Conservation (phyloP, 305 asterid species). For the Rubia peregrina region DNA sequence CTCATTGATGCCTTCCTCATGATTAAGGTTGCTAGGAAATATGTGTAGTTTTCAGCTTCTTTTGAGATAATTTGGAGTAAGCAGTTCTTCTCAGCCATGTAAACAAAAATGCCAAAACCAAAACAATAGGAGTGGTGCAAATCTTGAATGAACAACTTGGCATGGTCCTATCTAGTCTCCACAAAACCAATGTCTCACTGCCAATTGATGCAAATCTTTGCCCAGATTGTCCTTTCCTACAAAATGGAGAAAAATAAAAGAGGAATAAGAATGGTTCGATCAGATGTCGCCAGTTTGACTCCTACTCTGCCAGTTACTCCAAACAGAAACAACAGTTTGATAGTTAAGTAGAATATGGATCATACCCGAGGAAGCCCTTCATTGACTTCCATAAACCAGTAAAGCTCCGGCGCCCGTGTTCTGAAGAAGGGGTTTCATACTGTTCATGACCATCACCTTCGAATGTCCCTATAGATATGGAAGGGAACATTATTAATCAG, state of each 20-base stretch:
- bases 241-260: slow-evolving; percentile 10
- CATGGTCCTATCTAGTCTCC: slow-evolving; percentile 26
- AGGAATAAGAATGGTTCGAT: background rate
- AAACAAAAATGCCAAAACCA: slow-evolving; percentile 33
- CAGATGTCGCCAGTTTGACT: background rate
- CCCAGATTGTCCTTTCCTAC: slow-evolving; percentile 56
- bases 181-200: slow-evolving; percentile 28
- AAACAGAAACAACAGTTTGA: background rate
- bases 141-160: slow-evolving; percentile 28
- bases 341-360: background rate
- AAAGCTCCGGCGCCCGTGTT: slow-evolving; percentile 25
- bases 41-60: slow-evolving; percentile 23
- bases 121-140: slow-evolving; percentile 35
- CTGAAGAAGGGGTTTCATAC: slow-evolving; percentile 30
- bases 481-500: slow-evolving; percentile 1
- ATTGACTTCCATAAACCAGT: slow-evolving; percentile 57
- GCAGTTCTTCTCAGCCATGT: slow-evolving; percentile 35
- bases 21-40: slow-evolving; percentile 2
- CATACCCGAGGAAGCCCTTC: slow-evolving; percentile 59
- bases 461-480: slow-evolving; percentile 10
- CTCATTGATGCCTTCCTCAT: slow-evolving; percentile 10
- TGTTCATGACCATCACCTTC: slow-evolving; percentile 22
- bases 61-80: slow-evolving; percentile 25
- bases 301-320: background rate
- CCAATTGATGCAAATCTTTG: slow-evolving; percentile 73